A percentile compares a stretch with the other conserved stretches of the same genome.
phyloP scores from a whole-genome alignment of 495 filamentous ascomycete species.

The Chaetomium tenue region DNA sequence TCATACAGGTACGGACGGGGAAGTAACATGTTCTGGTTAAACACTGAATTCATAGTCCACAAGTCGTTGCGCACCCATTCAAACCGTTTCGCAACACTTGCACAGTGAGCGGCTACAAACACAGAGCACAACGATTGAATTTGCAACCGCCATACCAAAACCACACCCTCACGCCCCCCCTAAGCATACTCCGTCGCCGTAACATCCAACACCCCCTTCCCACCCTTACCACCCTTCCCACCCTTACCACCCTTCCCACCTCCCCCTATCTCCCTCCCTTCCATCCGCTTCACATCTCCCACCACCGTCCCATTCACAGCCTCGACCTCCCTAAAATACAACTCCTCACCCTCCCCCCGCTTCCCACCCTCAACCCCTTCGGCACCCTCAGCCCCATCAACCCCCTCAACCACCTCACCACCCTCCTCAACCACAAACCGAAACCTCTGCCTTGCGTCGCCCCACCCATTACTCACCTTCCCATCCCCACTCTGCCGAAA shows the following conservation, averaged over 20 bases:
- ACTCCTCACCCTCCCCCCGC: conserved; percentile 23
- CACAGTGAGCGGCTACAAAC: background rate
- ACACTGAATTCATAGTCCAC: too few relatives aligned
- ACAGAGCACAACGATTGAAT: background rate
- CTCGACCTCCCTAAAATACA: conserved; percentile 39
- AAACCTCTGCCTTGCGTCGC: conserved; percentile 56
- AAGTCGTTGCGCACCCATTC: too few relatives aligned
- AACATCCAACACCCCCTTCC: background rate
- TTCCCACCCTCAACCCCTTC: too few relatives aligned
- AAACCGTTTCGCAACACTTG: background rate
- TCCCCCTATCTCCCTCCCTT: conserved; percentile 9
- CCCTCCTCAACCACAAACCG: conserved; percentile 40
- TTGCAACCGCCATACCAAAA: too few relatives aligned
- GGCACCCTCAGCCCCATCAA: background rate
- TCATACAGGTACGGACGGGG: too few relatives aligned
- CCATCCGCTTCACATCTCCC: conserved; percentile 33
- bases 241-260: background rate
- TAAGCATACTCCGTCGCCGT: conserved; percentile 5
- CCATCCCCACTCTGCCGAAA: conserved; percentile 51
- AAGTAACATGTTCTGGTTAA: too few relatives aligned
- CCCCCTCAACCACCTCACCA: background rate
- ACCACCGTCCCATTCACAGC: conserved; percentile 28
- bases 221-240: background rate
- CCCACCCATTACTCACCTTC: conserved; percentile 49
- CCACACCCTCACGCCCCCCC: background rate